phyloP scores from a whole-genome alignment of 148 eudicot genomes.

The Rhododendron simsii region DNA sequence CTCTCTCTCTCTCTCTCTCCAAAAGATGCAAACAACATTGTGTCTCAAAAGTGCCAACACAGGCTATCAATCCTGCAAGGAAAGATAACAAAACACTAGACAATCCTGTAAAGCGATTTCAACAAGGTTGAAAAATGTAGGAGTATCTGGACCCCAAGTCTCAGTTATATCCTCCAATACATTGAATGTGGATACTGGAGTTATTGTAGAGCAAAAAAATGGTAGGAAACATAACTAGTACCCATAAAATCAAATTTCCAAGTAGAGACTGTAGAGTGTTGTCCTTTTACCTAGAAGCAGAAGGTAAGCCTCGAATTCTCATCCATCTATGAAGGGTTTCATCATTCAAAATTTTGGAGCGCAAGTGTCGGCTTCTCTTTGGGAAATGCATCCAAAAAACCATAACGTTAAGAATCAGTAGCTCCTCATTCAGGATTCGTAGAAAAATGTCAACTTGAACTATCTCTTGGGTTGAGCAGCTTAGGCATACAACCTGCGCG shows the following conservation, averaged over 20 bases:
- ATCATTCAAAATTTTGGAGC: not conserved
- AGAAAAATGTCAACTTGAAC: not conserved
- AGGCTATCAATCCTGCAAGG: not conserved
- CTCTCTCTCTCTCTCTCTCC: not conserved
- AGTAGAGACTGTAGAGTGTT: not conserved
- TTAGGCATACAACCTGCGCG: not conserved
- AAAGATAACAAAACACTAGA: not conserved
- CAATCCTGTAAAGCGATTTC: not conserved
- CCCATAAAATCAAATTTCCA: not conserved
- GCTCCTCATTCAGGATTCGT: not conserved
- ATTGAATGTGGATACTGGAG: not conserved
- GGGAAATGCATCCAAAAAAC: not conserved
- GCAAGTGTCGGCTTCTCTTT: not conserved
- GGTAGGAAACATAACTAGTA: not conserved
- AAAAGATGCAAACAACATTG: not conserved
- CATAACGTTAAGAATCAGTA: not conserved
- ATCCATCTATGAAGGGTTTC: not conserved
- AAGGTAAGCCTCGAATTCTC: not conserved
- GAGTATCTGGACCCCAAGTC: not conserved
- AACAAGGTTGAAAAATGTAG: not conserved
- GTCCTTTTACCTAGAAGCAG: not conserved
- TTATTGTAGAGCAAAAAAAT: not conserved
- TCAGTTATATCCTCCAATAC: not conserved
- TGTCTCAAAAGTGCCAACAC: not conserved
- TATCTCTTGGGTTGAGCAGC: not conserved